A percentile compares a stretch with the other conserved stretches of the same genome.
phyloP scores from a whole-genome alignment of 257 asterid species.

The Forsythia suspensa region DNA sequence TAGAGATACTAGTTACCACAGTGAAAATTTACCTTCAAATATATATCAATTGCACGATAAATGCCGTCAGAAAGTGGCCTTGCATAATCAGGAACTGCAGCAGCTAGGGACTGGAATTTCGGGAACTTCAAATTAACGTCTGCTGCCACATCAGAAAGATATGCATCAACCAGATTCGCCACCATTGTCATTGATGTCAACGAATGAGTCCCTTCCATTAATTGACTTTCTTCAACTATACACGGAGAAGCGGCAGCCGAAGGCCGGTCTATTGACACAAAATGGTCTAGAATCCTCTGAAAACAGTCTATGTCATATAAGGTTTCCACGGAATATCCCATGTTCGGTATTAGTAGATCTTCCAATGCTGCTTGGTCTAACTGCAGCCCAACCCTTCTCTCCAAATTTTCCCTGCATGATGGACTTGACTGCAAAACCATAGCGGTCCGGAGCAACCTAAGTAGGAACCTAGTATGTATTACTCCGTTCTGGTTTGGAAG shows the following conservation, averaged over 20 bases:
- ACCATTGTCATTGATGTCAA: conserved; percentile 72
- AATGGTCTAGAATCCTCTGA: conserved; percentile 90
- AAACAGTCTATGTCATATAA: conserved; percentile 80
- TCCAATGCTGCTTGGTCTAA: conserved; percentile 71
- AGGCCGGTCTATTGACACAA: conserved; percentile 59
- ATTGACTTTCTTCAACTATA: conserved; percentile 57
- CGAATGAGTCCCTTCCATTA: conserved; percentile 37
- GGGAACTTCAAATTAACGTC: conserved; percentile 74
- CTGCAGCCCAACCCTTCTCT: conserved; percentile 75
- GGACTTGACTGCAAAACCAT: conserved; percentile 65
- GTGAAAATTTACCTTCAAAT: conserved; percentile 61
- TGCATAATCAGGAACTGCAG: conserved; percentile 85
- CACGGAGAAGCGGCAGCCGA: conserved; percentile 60
- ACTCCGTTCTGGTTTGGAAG: conserved; percentile 67
- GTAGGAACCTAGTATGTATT: conserved; percentile 64
- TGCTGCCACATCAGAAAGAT: conserved; percentile 86
- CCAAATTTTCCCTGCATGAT: conserved; percentile 67
- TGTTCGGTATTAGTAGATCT: conserved; percentile 71
- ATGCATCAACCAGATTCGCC: conserved; percentile 76
- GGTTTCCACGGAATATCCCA: conserved; percentile 63
- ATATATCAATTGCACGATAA: conserved; percentile 86
- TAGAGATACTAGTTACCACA: too few relatives aligned
- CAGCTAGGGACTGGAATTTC: conserved; percentile 74
- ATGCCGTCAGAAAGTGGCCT: conserved; percentile 76
- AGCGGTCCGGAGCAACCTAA: conserved; percentile 69